phyloP scores from a whole-genome alignment of 2,329 filamentous ascomycete species.

The Neoarthrinium moseri region DNA sequence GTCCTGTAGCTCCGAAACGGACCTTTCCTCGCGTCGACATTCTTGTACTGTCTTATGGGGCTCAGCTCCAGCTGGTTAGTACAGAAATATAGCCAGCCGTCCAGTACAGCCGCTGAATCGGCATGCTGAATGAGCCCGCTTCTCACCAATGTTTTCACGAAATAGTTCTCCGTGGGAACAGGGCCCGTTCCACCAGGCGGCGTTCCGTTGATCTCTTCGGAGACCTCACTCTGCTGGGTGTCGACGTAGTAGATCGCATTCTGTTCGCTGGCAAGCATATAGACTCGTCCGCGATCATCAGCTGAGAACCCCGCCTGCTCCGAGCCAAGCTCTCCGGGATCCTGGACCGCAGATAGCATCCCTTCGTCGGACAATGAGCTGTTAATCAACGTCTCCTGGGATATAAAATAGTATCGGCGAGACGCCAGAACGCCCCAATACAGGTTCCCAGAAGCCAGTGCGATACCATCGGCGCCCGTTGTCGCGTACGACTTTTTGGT shows the following conservation, averaged over 20 bases:
- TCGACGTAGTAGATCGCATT: slow-evolving; percentile 43
- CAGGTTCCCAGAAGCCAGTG: slow-evolving; percentile 36
- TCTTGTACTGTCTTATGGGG: slow-evolving; percentile 34
- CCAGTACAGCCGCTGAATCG: slow-evolving; percentile 36
- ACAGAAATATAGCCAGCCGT: slow-evolving; percentile 40
- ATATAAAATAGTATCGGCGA: slow-evolving; percentile 37
- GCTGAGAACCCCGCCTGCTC: slow-evolving; percentile 41
- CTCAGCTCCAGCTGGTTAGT: slow-evolving; percentile 38
- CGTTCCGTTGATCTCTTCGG: slow-evolving; percentile 31
- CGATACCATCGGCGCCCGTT: slow-evolving; percentile 34
- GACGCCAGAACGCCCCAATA: slow-evolving; percentile 41
- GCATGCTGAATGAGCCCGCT: slow-evolving; percentile 40
- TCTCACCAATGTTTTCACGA: slow-evolving; percentile 36
- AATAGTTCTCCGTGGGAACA: slow-evolving; percentile 32
- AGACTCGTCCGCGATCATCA: slow-evolving; percentile 37
- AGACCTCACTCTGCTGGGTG: slow-evolving; percentile 30
- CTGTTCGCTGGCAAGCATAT: slow-evolving; percentile 39
- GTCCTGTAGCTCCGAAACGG: slow-evolving; percentile 33
- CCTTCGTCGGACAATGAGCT: slow-evolving; percentile 29
- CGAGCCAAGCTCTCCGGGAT: slow-evolving; percentile 35
- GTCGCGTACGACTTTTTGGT: slow-evolving; percentile 27
- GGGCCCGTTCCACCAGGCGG: slow-evolving; percentile 28
- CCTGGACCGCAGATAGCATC: slow-evolving; percentile 32
- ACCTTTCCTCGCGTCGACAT: slow-evolving; percentile 32
- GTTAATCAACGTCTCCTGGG: slow-evolving; percentile 32